Conservation (phyloP, 1,139 yeast species). For the Diutina mesorugosa region DNA sequence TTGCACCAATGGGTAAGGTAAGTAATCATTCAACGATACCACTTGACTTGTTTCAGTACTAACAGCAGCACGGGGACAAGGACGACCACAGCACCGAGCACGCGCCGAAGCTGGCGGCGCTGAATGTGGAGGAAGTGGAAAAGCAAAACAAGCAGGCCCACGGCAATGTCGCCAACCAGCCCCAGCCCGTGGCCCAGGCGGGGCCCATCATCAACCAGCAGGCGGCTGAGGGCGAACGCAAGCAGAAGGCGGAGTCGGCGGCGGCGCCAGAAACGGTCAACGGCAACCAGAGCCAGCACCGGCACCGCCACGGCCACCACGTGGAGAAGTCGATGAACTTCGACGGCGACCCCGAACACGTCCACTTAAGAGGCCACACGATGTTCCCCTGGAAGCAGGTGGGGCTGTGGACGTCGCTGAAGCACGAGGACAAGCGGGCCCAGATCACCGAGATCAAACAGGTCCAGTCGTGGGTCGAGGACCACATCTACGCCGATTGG, state of each 20-base stretch:
- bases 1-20: neutral
- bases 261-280: neutral
- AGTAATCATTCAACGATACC: neutral
- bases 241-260: neutral
- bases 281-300: neutral
- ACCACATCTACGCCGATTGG: slow-evolving; percentile 60
- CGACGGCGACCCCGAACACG: neutral
- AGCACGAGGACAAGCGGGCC: slow-evolving; percentile 13
- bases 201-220: neutral
- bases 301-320: neutral
- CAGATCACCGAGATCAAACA: slow-evolving; percentile 14
- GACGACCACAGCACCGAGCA: neutral
- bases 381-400: neutral
- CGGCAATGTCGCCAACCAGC: neutral
- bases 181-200: neutral
- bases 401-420: neutral
- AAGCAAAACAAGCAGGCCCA: neutral
- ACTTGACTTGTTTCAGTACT: neutral
- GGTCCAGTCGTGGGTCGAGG: slow-evolving; percentile 48
- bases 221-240: neutral
- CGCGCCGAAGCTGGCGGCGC: neutral
- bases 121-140: neutral
- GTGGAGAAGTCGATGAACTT: neutral
- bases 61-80: neutral
- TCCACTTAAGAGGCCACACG: neutral